These are phyloP conservation scores for Annulohypoxylon bovei DNA, from an alignment of 495 filamentous ascomycete genomes.

Conservation along the genomic window DNA sequence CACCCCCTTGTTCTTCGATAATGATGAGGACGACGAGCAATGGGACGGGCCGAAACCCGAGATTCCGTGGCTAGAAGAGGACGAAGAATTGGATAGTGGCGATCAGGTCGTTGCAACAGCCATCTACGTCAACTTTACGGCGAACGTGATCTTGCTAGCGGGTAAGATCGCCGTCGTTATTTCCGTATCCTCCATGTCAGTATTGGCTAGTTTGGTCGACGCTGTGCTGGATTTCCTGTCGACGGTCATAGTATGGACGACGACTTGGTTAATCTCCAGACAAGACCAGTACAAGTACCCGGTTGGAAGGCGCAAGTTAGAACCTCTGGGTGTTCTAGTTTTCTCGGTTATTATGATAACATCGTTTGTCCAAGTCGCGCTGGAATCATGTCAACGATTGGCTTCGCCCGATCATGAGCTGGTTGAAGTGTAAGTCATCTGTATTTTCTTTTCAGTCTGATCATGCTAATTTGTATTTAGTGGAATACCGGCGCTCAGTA, in stretches of 20 bases:
- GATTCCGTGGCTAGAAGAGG: slow-evolving; percentile 63
- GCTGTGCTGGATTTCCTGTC: slow-evolving; percentile 87
- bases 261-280: slow-evolving; percentile 76
- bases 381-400: slow-evolving; percentile 77
- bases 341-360: slow-evolving; percentile 89
- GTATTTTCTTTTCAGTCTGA: no score
- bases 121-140: slow-evolving; percentile 86
- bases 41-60: slow-evolving; percentile 53
- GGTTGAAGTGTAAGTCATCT: slow-evolving; percentile 68
- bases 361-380: slow-evolving; percentile 84
- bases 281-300: slow-evolving; percentile 86
- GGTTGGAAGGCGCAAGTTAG: slow-evolving; percentile 76
- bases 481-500: slow-evolving; percentile 74
- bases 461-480: slow-evolving; percentile 37
- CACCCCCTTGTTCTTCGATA: slow-evolving; percentile 66
- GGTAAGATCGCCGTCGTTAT: slow-evolving; percentile 84
- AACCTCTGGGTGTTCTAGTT: slow-evolving; percentile 81
- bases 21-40: slow-evolving; percentile 48
- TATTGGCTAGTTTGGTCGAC: slow-evolving; percentile 89
- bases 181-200: slow-evolving; percentile 84
- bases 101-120: slow-evolving; percentile 77
- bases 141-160: slow-evolving; percentile 79
- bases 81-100: slow-evolving; percentile 68
- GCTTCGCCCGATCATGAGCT: slow-evolving; percentile 70
- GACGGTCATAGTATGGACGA: slow-evolving; percentile 87